phyloP scores from a whole-genome alignment of 257 asterid species.

The Lantana camara region DNA sequence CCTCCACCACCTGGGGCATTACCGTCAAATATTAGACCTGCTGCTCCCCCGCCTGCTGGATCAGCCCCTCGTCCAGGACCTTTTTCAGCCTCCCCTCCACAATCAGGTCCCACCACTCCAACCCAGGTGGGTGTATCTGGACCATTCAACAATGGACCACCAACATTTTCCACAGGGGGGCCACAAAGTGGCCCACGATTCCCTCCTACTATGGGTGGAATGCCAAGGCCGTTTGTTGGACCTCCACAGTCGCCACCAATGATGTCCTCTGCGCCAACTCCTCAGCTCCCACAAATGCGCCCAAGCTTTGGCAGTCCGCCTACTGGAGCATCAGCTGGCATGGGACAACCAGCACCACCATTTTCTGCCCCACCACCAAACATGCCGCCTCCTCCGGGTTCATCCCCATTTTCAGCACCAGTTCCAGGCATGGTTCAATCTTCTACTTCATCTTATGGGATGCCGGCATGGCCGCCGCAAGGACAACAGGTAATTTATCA shows the following conservation, averaged over 20 bases:
- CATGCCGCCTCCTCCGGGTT: conserved; percentile 64
- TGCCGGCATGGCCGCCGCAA: conserved; percentile 81
- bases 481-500: conserved; percentile 72
- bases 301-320: conserved; percentile 80
- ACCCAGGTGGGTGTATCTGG: conserved; percentile 43
- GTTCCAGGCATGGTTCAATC: conserved; percentile 56
- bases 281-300: conserved; percentile 62
- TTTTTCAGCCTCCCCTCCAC: conserved; percentile 48
- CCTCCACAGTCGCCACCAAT: conserved; percentile 57
- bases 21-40: conserved; percentile 55
- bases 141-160: conserved; percentile 72
- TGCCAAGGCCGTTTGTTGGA: conserved; percentile 60
- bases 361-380: conserved; percentile 59
- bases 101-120: conserved; percentile 53
- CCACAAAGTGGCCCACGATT: conserved; percentile 56
- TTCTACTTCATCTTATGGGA: conserved; percentile 69
- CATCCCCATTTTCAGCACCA: conserved; percentile 69
- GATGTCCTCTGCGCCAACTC: conserved; percentile 47
- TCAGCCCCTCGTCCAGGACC: conserved; percentile 66
- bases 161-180: conserved; percentile 52
- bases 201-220: conserved; percentile 60
- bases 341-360: conserved; percentile 67
- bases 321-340: conserved; percentile 54
- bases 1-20: conserved; percentile 75
- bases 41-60: conserved; percentile 47